Evolutionary conservation across 2,329 filamentous ascomycete species (phyloP), one percentile per base, ranked within the genome.

Genomic region (Emergomyces africanus): DNA sequence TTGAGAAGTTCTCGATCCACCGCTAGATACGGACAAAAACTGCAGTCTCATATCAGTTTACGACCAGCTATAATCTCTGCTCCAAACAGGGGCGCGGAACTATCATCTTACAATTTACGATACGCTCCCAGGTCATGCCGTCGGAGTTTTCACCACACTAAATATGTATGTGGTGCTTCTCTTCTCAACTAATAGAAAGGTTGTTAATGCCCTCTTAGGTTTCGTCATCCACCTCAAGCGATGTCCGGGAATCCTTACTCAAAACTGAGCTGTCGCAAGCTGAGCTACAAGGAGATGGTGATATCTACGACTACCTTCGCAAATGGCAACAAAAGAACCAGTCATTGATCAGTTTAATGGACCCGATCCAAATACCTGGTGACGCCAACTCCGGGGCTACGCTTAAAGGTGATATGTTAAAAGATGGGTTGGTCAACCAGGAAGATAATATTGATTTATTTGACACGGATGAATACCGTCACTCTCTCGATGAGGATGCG

Each of bases 271-370:
- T 68, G 15, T 61, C 68, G 8, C 63, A 68, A 54, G 67, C 64
- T 51, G 72, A 75, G 60, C 67, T 74, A 39, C 70, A 72, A 59
- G 64, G 66, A 37, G 68, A 70, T 54, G 68, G 67, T 42, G 67
- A 75, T 59, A 75, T 77, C 35, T 69, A 73, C 55, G 64, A 70
- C n/a, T 76, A 76, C 57, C 64, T 77, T 23, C 64, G 64, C 53
- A 70, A 71, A 68, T 77, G 75, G 75, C 70, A 72, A 60, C 64
- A 54, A 42, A 54, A 33, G 18, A 48, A 57, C 10, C 23, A 23
- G 18, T 23, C 49, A 50, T 44, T 33, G 39, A 37, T 37, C 48
- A 39, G 33, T 20, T 56, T 50, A 28, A 60, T 63, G 25, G 61
- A 63, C 25, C 61, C 62, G 6, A 57, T 63, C n/a, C 37, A n/a